These are phyloP conservation scores for Trichosphaerium sp. DNA, from an alignment of 78 protist species.

Conservation along the genomic window DNA sequence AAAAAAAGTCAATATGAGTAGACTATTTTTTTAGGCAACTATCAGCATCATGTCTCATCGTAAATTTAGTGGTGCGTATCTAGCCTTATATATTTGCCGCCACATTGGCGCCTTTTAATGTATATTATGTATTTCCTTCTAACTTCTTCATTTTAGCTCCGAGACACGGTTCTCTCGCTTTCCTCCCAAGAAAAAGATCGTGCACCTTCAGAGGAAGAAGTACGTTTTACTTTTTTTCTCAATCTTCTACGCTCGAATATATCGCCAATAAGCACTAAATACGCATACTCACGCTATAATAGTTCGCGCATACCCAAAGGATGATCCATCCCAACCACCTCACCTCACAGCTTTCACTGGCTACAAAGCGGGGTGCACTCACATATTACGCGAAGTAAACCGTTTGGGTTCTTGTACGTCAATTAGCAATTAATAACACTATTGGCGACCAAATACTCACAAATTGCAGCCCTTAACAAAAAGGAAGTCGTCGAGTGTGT, in stretches of 20 bases:
- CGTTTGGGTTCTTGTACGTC: slow-evolving; percentile 72
- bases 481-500: slow-evolving; percentile 99
- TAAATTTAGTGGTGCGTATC: no score
- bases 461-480: slow-evolving; percentile 81
- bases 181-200: slow-evolving; percentile 96
- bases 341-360: slow-evolving; percentile 99
- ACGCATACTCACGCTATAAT: background rate
- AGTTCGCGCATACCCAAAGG: slow-evolving; percentile 95
- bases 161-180: slow-evolving; percentile 99
- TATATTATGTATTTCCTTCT: no score
- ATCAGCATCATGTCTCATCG: no score
- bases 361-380: slow-evolving; percentile 99
- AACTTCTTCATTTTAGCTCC: slow-evolving; percentile 71
- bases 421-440: background rate
- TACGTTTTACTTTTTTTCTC: background rate
- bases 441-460: background rate
- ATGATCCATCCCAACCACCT: slow-evolving; percentile 73
- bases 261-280: background rate
- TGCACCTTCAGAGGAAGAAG: slow-evolving; percentile 74
- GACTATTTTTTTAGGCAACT: no score
- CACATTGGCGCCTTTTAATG: no score
- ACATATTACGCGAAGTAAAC: slow-evolving; percentile 97
- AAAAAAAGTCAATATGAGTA: no score
- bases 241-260: background rate
- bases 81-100: no score